These are phyloP conservation scores for Alternaria brassicicola DNA, from an alignment of 2,329 filamentous ascomycete genomes.

Conservation along the genomic window DNA sequence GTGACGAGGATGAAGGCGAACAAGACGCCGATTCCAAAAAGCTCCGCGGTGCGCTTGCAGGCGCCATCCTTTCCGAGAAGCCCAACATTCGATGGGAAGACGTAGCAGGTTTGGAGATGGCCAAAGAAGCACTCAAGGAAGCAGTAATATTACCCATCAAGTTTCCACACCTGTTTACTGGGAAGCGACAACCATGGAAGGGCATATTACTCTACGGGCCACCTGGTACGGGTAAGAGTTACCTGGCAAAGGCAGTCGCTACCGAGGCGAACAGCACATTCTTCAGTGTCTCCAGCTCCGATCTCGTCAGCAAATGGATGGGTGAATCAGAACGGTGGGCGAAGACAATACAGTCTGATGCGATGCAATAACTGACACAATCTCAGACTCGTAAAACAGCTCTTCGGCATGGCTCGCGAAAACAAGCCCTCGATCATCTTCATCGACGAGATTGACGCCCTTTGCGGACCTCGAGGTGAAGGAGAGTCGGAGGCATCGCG, in stretches of 20 bases:
- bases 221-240: conserved; percentile 96
- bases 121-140: conserved; percentile 97
- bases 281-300: conserved; percentile 97
- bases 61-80: conserved; percentile 92
- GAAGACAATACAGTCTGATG: neutral
- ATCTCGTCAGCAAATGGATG: conserved; percentile 99
- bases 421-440: conserved; percentile 99
- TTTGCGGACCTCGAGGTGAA: conserved; percentile 90
- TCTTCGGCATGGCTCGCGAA: conserved; percentile 97
- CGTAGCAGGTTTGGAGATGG: conserved; percentile 89
- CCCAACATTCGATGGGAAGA: conserved; percentile 98
- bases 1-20: conserved; percentile 67
- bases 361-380: conserved; percentile 11
- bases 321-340: conserved; percentile 92
- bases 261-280: conserved; percentile 99
- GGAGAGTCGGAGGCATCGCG: conserved; percentile 97
- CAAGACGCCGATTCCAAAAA: conserved; percentile 94
- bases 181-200: conserved; percentile 97
- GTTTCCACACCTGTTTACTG: conserved; percentile 94
- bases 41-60: conserved; percentile 84
- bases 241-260: conserved; percentile 94
- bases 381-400: conserved; percentile 84
- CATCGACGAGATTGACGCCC: conserved; percentile 96
- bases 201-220: conserved; percentile 95
- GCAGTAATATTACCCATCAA: conserved; percentile 98